Evolutionary conservation across 306 rosid species (phyloP).

Genomic region (Pyrus bretschneideri): DNA sequence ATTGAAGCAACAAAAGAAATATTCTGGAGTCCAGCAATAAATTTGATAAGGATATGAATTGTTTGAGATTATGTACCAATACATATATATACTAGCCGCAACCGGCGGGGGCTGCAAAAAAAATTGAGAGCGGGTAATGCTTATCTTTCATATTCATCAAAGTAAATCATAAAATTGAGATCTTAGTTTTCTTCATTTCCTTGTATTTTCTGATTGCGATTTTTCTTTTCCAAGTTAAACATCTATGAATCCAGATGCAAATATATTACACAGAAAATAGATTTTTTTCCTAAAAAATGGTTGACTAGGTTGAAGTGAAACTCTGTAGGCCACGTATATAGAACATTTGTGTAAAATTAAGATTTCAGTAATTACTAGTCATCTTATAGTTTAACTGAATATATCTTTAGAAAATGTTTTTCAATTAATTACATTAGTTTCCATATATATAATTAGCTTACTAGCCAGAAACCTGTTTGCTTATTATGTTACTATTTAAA

Average conservation of each 20-base stretch:
- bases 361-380: no score
- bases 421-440: no score
- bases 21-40: not conserved
- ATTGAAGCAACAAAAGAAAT: not conserved
- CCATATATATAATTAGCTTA: no score
- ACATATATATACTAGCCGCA: not conserved
- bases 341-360: not conserved
- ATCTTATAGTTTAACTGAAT: no score
- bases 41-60: not conserved
- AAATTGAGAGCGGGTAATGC: not conserved
- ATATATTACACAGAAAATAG: not conserved
- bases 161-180: not conserved
- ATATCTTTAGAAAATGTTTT: no score
- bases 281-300: not conserved
- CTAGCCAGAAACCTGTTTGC: no score
- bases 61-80: not conserved
- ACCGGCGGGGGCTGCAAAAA: no score
- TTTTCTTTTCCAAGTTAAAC: not conserved
- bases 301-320: not conserved
- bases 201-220: not conserved
- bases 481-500: no score
- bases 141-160: not conserved
- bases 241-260: not conserved
- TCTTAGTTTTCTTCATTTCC: not conserved
- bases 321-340: not conserved